Base-by-base conservation (phyloP, 495 filamentous ascomycete species). In the Aspergillus leporis region DNA sequence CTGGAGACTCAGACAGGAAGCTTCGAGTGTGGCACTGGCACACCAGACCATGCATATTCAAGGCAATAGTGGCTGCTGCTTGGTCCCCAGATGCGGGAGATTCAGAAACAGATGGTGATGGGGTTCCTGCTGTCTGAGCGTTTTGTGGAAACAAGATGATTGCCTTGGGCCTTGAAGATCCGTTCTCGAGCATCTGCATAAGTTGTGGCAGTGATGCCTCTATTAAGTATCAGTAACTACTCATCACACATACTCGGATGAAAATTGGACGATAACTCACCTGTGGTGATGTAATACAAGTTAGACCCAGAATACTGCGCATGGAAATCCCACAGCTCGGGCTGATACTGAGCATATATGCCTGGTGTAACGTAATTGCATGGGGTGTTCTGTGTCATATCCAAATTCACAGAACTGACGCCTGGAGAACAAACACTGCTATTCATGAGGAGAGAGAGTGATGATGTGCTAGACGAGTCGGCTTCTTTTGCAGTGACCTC, bases 121-220 rank as follows among this genome's bases (percentile, higher is more conserved):
- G 7, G 0, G 25, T 22, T 21, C 28, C 49, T 14, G 49, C 12
- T 34, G 14, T 5, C 10, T 51, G 49, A 6, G 28, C 4, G 19
- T n/a, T 31, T 34, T 45, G 53, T 9, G 38, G 53, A 23, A 55
- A 21, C 16, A 55, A 23, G 30, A 55, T 34, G 16, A 55, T 22
- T 2, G 53, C 41, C 19, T 55, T 55, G 21, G 53, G 38, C 7
- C 41, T 30, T 7, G 40, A 46, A 10, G 38, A 7, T 1, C 40
- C 53, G 6, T 36, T 22, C 1, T 41, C 53, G 3, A 55, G 53
- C 2, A 41, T 32, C 30, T 55, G 53, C 23, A 55, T 47, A 12
- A 55, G 34, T 9, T 55, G 53, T 9, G 53, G 53, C 34, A 55
- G 53, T 14, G 53, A 46, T 21, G 53, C 18, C 12, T 55, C 53